Evolutionary conservation across 495 filamentous ascomycete genomes (phyloP).

Genomic region (Neurospora sp.): DNA sequence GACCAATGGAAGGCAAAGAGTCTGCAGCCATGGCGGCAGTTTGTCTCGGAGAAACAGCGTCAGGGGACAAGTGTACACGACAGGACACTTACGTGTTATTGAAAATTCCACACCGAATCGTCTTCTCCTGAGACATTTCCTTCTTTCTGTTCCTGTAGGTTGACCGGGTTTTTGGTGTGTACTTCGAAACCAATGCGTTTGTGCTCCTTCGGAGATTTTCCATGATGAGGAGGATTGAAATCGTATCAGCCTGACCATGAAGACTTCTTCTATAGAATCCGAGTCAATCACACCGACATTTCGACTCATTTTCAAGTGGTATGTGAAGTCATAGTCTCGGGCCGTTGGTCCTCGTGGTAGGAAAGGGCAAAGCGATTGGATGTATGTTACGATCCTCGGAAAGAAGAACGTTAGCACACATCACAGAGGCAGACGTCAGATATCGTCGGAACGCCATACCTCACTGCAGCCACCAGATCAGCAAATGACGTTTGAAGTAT

Average conservation of each 20-base stretch:
- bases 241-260: neutral
- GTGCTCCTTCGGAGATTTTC: neutral
- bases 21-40: neutral
- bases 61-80: neutral
- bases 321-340: neutral
- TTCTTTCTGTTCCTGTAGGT: neutral
- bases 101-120: neutral
- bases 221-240: neutral
- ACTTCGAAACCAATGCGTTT: neutral
- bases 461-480: neutral
- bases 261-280: neutral
- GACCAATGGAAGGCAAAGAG: neutral
- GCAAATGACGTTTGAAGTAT: neutral
- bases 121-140: neutral
- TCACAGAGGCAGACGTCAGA: neutral
- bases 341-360: neutral
- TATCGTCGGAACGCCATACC: neutral
- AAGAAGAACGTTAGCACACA: neutral
- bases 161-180: neutral
- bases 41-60: constrained; percentile 3
- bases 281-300: constrained; percentile 5
- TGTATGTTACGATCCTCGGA: neutral
- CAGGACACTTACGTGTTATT: neutral
- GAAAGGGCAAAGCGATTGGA: neutral
- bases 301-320: neutral